Conservation (phyloP, 2,329 filamentous ascomycete species). For the Didymella lethalis region DNA sequence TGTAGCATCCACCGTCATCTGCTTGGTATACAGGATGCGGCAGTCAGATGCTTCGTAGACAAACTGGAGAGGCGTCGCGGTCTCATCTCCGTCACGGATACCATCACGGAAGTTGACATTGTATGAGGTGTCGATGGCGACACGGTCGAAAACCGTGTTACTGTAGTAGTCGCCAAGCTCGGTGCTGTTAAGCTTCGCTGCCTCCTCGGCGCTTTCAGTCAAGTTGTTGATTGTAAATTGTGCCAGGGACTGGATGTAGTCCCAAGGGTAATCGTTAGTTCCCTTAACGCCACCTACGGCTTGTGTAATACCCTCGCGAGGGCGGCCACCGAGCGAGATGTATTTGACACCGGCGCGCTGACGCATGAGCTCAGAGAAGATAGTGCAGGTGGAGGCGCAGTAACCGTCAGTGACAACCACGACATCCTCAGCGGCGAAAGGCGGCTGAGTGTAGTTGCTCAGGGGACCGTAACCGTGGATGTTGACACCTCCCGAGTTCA, state of each 20-base stretch:
- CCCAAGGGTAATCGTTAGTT: constrained; percentile 49
- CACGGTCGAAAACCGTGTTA: constrained; percentile 42
- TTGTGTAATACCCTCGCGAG: constrained; percentile 60
- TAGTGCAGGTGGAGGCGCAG: constrained; percentile 68
- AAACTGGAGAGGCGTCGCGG: constrained; percentile 65
- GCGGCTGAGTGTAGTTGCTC: constrained; percentile 56
- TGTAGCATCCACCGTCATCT: constrained; percentile 62
- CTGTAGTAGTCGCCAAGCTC: constrained; percentile 45
- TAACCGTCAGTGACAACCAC: constrained; percentile 62
- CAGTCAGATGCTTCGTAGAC: constrained; percentile 69
- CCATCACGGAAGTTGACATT: constrained; percentile 53
- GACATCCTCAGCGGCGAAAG: constrained; percentile 66
- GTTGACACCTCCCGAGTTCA: constrained; percentile 46
- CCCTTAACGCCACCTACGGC: constrained; percentile 71
- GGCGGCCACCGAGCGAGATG: constrained; percentile 67
- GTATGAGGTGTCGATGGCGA: constrained; percentile 33
- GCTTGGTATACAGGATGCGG: constrained; percentile 65
- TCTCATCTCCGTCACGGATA: constrained; percentile 54
- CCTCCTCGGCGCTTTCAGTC: constrained; percentile 36
- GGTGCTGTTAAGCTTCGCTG: constrained; percentile 39
- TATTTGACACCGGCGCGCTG: constrained; percentile 62
- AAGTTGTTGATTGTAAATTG: constrained; percentile 35
- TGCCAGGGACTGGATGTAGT: constrained; percentile 41
- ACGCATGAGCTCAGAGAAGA: constrained; percentile 65
- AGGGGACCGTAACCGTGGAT: constrained; percentile 47